Percentiles rank a stretch among this genome's conserved stretches.
phyloP scores from a whole-genome alignment of 2,329 filamentous ascomycete genomes.

The Apiospora hydei region DNA sequence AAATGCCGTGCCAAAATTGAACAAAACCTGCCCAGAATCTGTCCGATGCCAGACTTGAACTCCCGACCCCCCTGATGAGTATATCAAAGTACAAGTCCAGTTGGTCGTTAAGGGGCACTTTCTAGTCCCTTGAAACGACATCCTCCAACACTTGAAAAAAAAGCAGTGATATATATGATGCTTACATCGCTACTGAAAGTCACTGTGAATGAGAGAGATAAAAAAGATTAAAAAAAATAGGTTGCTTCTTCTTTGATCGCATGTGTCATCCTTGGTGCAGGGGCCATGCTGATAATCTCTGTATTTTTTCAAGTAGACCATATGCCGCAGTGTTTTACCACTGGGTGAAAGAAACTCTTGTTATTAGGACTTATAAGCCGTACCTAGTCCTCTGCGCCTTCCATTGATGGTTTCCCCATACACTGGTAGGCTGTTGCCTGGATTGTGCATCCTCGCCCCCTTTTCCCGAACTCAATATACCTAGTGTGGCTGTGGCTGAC shows the following conservation, averaged over 20 bases:
- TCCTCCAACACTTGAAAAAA: neutral
- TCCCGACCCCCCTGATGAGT: neutral
- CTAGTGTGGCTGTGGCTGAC: neutral
- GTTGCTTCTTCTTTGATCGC: slow-evolving; percentile 79
- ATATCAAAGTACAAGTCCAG: neutral
- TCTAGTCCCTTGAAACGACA: neutral
- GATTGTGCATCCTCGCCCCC: neutral
- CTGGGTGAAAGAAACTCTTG: neutral
- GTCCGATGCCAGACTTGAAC: neutral
- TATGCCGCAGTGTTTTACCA: slow-evolving; percentile 24
- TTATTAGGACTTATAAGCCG: neutral
- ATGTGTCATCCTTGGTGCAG: slow-evolving; percentile 94
- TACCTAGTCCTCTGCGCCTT: too few species aligned
- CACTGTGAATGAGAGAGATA: too few species aligned
- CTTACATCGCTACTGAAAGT: too few species aligned
- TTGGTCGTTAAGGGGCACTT: neutral
- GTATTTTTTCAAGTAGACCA: slow-evolving; percentile 28
- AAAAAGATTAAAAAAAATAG: slow-evolving; percentile 61
- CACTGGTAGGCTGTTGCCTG: neutral
- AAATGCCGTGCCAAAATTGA: neutral
- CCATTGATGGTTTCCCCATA: neutral
- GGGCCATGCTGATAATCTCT: slow-evolving; percentile 38
- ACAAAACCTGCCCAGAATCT: neutral
- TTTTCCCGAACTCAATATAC: neutral
- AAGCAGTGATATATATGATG: neutral